Evolutionary conservation across 768 basidiomycete species (phyloP).

Genomic region (Tephrocybe sp.): DNA sequence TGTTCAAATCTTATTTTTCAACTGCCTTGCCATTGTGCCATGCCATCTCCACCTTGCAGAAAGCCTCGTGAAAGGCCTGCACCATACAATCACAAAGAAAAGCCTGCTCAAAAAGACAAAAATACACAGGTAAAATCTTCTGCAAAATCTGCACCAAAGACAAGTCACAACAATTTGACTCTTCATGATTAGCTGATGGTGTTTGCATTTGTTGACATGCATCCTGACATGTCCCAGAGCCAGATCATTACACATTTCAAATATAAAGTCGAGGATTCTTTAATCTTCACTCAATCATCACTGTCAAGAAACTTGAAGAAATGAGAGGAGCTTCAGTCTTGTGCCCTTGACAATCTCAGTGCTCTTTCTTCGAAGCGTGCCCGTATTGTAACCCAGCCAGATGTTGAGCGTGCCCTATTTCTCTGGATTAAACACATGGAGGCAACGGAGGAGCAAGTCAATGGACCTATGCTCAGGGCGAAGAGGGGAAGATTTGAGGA

Average conservation of each 20-base stretch:
- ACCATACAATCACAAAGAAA: not conserved
- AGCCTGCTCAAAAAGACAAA: not conserved
- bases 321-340: too few relatives aligned
- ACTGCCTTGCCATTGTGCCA: too few relatives aligned
- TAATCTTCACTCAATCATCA: too few relatives aligned
- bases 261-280: too few relatives aligned
- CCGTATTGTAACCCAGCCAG: slow-evolving; percentile 15
- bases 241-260: not conserved
- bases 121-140: not conserved
- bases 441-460: too few relatives aligned
- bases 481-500: too few relatives aligned
- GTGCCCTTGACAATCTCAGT: too few relatives aligned
- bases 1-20: too few relatives aligned
- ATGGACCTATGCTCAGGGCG: too few relatives aligned
- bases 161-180: not conserved
- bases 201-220: not conserved
- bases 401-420: slow-evolving; percentile 20
- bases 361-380: too few relatives aligned
- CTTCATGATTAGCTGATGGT: not conserved
- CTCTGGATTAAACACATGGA: too few relatives aligned
- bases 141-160: not conserved
- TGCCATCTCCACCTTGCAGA: not conserved
- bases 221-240: not conserved
- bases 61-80: not conserved
- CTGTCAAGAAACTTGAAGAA: too few relatives aligned